phyloP scores from a whole-genome alignment of 306 rosid genomes.

The Quercus cerris region DNA sequence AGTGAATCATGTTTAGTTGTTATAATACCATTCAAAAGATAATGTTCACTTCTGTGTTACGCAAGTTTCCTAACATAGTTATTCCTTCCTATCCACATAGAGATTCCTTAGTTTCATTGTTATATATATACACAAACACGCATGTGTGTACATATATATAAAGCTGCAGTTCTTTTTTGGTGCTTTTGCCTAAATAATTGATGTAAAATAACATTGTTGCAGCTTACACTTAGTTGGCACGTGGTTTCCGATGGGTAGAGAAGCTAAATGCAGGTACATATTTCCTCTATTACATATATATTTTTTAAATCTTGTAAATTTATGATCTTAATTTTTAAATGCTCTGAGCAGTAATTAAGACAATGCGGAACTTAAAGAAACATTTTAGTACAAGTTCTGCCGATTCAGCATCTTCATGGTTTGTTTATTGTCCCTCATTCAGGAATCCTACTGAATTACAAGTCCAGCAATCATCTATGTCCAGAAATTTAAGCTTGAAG shows the following conservation, averaged over 20 bases:
- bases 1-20: background rate
- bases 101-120: background rate
- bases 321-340: slow-evolving; percentile 11
- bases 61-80: background rate
- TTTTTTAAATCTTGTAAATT: slow-evolving; percentile 24
- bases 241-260: slow-evolving; percentile 24
- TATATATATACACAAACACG: background rate
- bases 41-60: background rate
- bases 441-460: slow-evolving; percentile 32
- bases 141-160: background rate
- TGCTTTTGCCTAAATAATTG: too few species aligned
- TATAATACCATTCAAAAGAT: background rate
- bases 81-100: background rate
- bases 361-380: slow-evolving; percentile 34
- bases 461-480: slow-evolving; percentile 38
- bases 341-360: slow-evolving; percentile 22
- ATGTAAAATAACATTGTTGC: background rate
- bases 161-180: too few species aligned
- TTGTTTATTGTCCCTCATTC: slow-evolving; percentile 26
- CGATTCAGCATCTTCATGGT: slow-evolving; percentile 13
- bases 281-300: slow-evolving; percentile 7
- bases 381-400: slow-evolving; percentile 26
- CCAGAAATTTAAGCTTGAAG: slow-evolving; percentile 37
- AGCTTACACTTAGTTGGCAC: slow-evolving; percentile 8
- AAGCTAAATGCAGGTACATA: slow-evolving; percentile 18